Conservation (phyloP, 495 filamentous ascomycete species). For the Apodospora peruviana region DNA sequence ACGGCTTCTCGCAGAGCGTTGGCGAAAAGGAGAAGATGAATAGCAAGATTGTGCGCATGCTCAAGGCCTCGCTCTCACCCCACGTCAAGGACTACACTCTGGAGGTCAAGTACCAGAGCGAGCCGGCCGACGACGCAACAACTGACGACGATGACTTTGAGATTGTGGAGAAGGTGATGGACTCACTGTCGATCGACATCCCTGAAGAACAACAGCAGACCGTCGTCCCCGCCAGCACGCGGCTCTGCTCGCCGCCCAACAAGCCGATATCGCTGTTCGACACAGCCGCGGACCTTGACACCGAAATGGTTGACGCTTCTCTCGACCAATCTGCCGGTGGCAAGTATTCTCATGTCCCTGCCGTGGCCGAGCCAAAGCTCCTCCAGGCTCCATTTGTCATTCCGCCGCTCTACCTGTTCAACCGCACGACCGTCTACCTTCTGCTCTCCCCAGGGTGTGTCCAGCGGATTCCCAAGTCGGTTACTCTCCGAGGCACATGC, state of each 20-base stretch:
- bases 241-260: conserved; percentile 18
- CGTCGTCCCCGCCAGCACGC: not conserved
- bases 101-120: conserved; percentile 51
- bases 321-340: conserved; percentile 18
- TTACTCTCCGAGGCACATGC: conserved; percentile 52
- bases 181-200: conserved; percentile 29
- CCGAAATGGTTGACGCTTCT: conserved; percentile 25
- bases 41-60: conserved; percentile 62
- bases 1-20: conserved; percentile 61
- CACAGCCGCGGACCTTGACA: conserved; percentile 33
- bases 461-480: conserved; percentile 44
- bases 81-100: conserved; percentile 55
- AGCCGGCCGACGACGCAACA: conserved; percentile 1
- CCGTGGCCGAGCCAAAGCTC: conserved; percentile 44
- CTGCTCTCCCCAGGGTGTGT: conserved; percentile 47
- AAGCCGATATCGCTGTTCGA: conserved; percentile 57
- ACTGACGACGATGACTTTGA: conserved; percentile 48
- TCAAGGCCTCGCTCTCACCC: conserved; percentile 60
- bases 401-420: conserved; percentile 60
- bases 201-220: conserved; percentile 8
- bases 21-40: conserved; percentile 53
- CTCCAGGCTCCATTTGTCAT: conserved; percentile 59
- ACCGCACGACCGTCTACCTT: conserved; percentile 57
- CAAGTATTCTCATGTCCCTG: conserved; percentile 44
- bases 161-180: conserved; percentile 48